Evolutionary conservation across 2,329 filamentous ascomycete genomes (phyloP).

Genomic region (Aspergillus ustus): DNA sequence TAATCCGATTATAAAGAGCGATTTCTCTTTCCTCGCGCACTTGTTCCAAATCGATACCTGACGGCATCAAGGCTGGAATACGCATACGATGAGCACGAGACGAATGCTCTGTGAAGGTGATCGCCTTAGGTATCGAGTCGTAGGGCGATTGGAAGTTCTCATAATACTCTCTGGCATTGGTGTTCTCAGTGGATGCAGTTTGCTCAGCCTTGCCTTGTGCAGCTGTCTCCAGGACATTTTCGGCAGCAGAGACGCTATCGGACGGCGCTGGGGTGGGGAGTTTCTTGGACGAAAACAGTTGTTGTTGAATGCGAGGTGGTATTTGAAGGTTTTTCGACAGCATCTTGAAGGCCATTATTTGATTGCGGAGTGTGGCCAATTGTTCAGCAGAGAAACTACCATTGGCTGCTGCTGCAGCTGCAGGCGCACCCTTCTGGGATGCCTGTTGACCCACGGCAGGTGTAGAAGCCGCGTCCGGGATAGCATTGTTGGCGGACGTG

Average conservation of each 20-base stretch:
- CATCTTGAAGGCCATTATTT: slow-evolving; percentile 90
- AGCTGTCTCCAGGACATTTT: slow-evolving; percentile 45
- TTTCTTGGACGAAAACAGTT: slow-evolving; percentile 70
- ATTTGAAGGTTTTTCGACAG: slow-evolving; percentile 86
- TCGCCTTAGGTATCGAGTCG: slow-evolving; percentile 58
- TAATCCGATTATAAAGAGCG: slow-evolving; percentile 87
- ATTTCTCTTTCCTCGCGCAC: slow-evolving; percentile 85
- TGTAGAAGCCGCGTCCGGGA: slow-evolving; percentile 29
- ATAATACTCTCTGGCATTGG: slow-evolving; percentile 55
- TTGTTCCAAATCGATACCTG: slow-evolving; percentile 85
- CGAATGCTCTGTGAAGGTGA: slow-evolving; percentile 80
- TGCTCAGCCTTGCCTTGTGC: slow-evolving; percentile 41
- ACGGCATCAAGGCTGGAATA: slow-evolving; percentile 85
- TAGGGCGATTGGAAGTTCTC: slow-evolving; percentile 79
- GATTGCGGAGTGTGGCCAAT: slow-evolving; percentile 75
- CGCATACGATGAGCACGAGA: slow-evolving; percentile 76
- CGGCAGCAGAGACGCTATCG: slow-evolving; percentile 38
- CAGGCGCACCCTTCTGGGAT: slow-evolving; percentile 35
- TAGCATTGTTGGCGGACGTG: slow-evolving; percentile 35
- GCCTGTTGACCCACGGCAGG: slow-evolving; percentile 28
- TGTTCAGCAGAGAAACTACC: slow-evolving; percentile 79
- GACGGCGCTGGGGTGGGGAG: slow-evolving; percentile 42
- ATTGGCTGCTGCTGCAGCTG: slow-evolving; percentile 34
- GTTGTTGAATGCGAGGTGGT: slow-evolving; percentile 76
- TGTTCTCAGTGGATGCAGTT: slow-evolving; percentile 32